These are phyloP conservation scores for Sechiopsis laciniata DNA, from an alignment of 306 rosid species.

Conservation along the genomic window DNA sequence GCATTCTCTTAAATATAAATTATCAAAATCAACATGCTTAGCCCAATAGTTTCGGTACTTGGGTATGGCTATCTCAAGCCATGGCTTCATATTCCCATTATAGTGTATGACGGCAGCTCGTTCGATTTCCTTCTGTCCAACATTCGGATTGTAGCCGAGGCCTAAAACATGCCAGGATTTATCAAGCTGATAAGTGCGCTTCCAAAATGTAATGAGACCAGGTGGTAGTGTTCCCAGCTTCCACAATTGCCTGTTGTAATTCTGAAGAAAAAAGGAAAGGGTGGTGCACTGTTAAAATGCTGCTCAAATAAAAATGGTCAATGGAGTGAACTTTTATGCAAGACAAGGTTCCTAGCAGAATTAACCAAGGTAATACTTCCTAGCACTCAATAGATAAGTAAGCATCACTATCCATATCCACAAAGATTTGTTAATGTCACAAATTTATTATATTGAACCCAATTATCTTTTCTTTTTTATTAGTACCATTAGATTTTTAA, in stretches of 20 bases:
- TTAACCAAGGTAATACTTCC: background rate
- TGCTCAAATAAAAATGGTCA: background rate
- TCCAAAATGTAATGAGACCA: constrained; percentile 73
- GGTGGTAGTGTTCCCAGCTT: constrained; percentile 74
- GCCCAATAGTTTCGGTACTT: constrained; percentile 54
- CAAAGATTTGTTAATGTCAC: background rate
- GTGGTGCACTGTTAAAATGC: background rate
- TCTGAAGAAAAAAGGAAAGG: constrained; percentile 28
- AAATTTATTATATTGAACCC: background rate
- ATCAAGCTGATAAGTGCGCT: constrained; percentile 51
- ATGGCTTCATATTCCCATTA: constrained; percentile 74
- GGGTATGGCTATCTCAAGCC: constrained; percentile 72
- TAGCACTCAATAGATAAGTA: background rate
- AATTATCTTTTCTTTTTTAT: background rate
- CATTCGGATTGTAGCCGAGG: constrained; percentile 60
- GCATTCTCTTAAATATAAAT: constrained; percentile 55
- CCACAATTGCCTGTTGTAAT: constrained; percentile 63
- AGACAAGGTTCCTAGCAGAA: background rate
- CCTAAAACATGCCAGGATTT: constrained; percentile 62
- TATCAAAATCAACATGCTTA: constrained; percentile 46
- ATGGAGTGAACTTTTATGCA: background rate
- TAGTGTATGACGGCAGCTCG: constrained; percentile 63
- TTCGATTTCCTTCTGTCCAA: constrained; percentile 51
- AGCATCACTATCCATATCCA: background rate
- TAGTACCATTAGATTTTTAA: background rate